Percentiles rank a stretch among this genome's conserved stretches.
Conservation (phyloP, 169 alveolate species). For the Plasmodium falciparum region DNA sequence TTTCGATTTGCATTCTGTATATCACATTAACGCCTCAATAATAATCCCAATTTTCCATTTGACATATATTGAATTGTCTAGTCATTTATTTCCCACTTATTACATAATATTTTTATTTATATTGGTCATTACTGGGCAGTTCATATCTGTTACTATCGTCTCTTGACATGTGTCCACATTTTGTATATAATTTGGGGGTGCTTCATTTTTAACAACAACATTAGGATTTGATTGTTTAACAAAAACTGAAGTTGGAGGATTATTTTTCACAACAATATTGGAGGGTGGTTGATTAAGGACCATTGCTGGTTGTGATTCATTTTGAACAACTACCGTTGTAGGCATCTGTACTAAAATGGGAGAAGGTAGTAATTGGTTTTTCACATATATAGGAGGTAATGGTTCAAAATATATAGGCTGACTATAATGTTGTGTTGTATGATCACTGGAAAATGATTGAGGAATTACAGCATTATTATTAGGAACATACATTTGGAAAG, state of each 20-base stretch:
- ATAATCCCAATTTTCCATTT: too few relatives aligned
- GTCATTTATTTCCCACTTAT: conserved; percentile 8
- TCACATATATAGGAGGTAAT: conserved; percentile 72
- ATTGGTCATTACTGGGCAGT: conserved; percentile 41
- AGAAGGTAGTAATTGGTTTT: conserved; percentile 75
- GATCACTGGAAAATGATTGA: conserved; percentile 23
- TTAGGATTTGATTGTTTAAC: conserved; percentile 87
- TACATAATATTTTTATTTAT: conserved; percentile 30
- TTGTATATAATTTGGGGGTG: conserved; percentile 77
- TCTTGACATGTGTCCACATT: conserved; percentile 70
- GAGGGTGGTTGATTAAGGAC: conserved; percentile 89
- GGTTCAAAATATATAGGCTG: conserved; percentile 77
- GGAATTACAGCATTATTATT: conserved; percentile 54
- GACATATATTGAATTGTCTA: neutral
- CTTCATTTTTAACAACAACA: conserved; percentile 84
- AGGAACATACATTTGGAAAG: conserved; percentile 72
- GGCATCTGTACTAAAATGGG: conserved; percentile 85
- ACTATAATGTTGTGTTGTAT: conserved; percentile 44
- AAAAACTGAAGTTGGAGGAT: conserved; percentile 87
- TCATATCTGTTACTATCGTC: conserved; percentile 47
- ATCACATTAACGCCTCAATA: too few relatives aligned
- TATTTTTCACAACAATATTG: conserved; percentile 87
- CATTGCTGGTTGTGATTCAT: conserved; percentile 86
- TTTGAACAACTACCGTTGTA: conserved; percentile 86
- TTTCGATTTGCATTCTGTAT: too few relatives aligned